phyloP scores from a whole-genome alignment of 495 filamentous ascomycete genomes.

The Cudoniella acicularis region DNA sequence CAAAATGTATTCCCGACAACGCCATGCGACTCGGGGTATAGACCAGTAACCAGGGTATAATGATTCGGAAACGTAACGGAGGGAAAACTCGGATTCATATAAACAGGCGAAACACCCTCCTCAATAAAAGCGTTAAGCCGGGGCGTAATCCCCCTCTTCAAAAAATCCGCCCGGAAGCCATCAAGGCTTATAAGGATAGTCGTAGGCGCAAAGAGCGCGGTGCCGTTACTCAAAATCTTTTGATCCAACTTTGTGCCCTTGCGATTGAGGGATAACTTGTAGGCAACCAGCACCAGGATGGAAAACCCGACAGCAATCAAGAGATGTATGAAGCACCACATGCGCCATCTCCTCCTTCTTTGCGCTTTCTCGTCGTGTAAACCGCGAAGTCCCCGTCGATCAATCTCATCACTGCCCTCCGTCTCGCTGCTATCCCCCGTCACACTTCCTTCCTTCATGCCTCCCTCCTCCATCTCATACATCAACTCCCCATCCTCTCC shows the following conservation, averaged over 20 bases:
- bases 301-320: slow-evolving; percentile 47
- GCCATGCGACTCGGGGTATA: slow-evolving; percentile 91
- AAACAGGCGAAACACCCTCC: slow-evolving; percentile 80
- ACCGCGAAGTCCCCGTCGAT: slow-evolving; percentile 42
- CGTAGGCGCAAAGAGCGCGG: slow-evolving; percentile 80
- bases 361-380: slow-evolving; percentile 40
- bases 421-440: slow-evolving; percentile 52
- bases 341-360: slow-evolving; percentile 39
- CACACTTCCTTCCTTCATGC: slow-evolving; percentile 59
- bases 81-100: slow-evolving; percentile 91
- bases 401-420: slow-evolving; percentile 48
- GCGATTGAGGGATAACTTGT: slow-evolving; percentile 43
- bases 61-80: slow-evolving; percentile 98
- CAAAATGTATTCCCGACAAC: slow-evolving; percentile 94
- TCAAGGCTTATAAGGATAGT: slow-evolving; percentile 94
- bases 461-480: slow-evolving; percentile 86
- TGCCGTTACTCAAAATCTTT: slow-evolving; percentile 64
- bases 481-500: slow-evolving; percentile 73
- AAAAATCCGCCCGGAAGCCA: slow-evolving; percentile 95
- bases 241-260: slow-evolving; percentile 24
- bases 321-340: slow-evolving; percentile 50
- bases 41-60: slow-evolving; percentile 86
- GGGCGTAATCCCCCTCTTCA: slow-evolving; percentile 78
- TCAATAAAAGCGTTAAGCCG: slow-evolving; percentile 74
- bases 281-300: slow-evolving; percentile 45